Evolutionary conservation across 1,284 basidiomycete species (phyloP), one percentile per base, ranked within the genome.

Genomic region (Puccinia brachypodii): DNA sequence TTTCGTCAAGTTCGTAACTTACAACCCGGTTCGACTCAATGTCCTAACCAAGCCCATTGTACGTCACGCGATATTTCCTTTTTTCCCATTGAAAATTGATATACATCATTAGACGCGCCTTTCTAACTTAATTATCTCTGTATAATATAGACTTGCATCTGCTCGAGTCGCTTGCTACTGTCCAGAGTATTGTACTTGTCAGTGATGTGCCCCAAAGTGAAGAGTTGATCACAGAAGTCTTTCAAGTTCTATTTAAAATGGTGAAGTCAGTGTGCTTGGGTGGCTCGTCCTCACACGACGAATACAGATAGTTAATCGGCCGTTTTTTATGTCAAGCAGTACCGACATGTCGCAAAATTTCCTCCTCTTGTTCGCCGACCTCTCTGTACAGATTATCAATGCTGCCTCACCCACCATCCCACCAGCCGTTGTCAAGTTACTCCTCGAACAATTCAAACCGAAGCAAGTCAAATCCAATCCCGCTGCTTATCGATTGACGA

Each of bases 141-240:
- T 14, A 84, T 85, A 64, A 85, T 86, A 81, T 82, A 85, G 33
- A 88, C 98, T 96, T 88, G 84, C 93, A 95, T 86, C 90, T 98
- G 13, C 90, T 99, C 47, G 94, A 98, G 85, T 94, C 91, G 40
- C 89, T 99, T 19, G 94, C 95, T 6, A 94, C 92, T 44, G 95
- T 98, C 85, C 98, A 98, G 89, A 94, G 93, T 84, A 92, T 98
- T 40, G 94, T 96, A 2, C 90, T 99, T 83, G 91, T 98, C 13
- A 95, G 94, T 87, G 96, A 98, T 87, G 89, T 98, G 6, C 92
- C 92, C 0, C 91, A 91, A 40, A 91, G 92, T 11, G 96, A 98
- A 79, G 93, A 95, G 79, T 89, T 98, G 83, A 92, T 97, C 88
- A 87, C 88, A 72, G 91, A 93, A 42, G 91, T 95, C 84, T 98